Base-by-base conservation (phyloP, 163 green algal genomes). In the Coccomyxa subellipsoidea region DNA sequence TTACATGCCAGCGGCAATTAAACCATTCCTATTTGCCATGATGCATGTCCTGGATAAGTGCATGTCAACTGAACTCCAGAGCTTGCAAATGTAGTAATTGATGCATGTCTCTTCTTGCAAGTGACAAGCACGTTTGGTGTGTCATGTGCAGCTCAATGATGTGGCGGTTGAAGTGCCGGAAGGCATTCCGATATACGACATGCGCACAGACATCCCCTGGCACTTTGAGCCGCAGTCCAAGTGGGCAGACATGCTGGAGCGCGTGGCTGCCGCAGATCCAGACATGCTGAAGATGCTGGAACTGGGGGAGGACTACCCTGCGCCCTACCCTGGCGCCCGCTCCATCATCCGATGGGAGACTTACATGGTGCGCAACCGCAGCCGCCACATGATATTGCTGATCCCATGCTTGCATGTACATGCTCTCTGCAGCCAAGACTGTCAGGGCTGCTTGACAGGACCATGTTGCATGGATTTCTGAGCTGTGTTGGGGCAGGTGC, bases 271-370 rank as follows among this genome's bases (percentile, higher is more conserved):
- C 32, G 31, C 40, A 25, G 37, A 78, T 66, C 77, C 82, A 7
- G 84, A 84, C 70, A 39, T 71, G 0, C 7, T 85, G 25, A 80
- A 85, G 21, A 31, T 80, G 78, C 34, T 84, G 59, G 34, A 18
- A n/a, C 35, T 18, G 12, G n/a, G n/a, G n/a, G 10, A 7, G 31
- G 78, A 25, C 34, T 35, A 54, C 7, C 29, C 23, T 38, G 21
- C 73, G 35, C 73, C 76, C 31, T 69, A 39, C 59, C 70, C 77
- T 76, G 82, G 77, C 54, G 82, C 81, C 38, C 47, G 34, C 8
- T 84, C 39, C 54, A 89, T 91, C 82, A 79, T 92, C 66, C 47
- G 54, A 10, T 92, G 88, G 88, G 59, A 87, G 77, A 76, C 77
- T 31, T 32, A 69, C 2, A 73, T 88, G 73, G 84, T 89, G 37